A percentile compares a stretch with the other conserved stretches of the same genome.
Conservation (phyloP, 805 yeast species). For the Torulaspora delbrueckii region DNA sequence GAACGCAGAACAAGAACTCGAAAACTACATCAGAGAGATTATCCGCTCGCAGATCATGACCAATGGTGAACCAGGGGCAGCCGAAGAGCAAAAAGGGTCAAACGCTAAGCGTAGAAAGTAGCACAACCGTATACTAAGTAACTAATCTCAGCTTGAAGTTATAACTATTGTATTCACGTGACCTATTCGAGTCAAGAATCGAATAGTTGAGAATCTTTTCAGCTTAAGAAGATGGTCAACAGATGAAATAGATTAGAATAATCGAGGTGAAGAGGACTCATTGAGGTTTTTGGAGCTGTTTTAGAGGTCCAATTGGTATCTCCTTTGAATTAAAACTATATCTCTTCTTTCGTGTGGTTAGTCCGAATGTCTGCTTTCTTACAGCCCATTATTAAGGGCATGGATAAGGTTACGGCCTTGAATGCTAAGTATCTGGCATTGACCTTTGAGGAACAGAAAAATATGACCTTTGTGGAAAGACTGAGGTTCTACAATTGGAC, state of each 20-base stretch:
- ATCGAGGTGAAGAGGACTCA: neutral
- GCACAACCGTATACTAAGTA: neutral
- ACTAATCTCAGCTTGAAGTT: neutral
- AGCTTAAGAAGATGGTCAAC: neutral
- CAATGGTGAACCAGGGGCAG: slow-evolving; percentile 10
- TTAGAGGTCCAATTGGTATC: neutral
- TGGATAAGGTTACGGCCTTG: slow-evolving; percentile 22
- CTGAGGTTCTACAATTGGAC: slow-evolving; percentile 65
- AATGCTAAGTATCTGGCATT: slow-evolving; percentile 32
- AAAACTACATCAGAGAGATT: slow-evolving; percentile 60
- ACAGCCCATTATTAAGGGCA: slow-evolving; percentile 13
- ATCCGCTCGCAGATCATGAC: slow-evolving; percentile 50
- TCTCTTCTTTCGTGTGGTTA: neutral
- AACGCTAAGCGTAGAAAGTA: slow-evolving; percentile 38
- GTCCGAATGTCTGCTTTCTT: slow-evolving; percentile 14
- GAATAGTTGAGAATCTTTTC: neutral
- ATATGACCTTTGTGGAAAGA: slow-evolving; percentile 57
- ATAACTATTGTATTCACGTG: slow-evolving; percentile 1
- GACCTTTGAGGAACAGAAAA: slow-evolving; percentile 49
- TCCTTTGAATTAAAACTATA: neutral
- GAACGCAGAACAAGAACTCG: slow-evolving; percentile 73
- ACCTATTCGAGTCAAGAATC: neutral
- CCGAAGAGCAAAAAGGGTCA: slow-evolving; percentile 24
- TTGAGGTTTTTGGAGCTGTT: neutral
- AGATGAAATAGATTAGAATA: neutral